Evolutionary conservation across 805 yeast genomes (phyloP), one percentile per base, ranked within the genome.

Genomic region (Wickerhamiella occidentalis): DNA sequence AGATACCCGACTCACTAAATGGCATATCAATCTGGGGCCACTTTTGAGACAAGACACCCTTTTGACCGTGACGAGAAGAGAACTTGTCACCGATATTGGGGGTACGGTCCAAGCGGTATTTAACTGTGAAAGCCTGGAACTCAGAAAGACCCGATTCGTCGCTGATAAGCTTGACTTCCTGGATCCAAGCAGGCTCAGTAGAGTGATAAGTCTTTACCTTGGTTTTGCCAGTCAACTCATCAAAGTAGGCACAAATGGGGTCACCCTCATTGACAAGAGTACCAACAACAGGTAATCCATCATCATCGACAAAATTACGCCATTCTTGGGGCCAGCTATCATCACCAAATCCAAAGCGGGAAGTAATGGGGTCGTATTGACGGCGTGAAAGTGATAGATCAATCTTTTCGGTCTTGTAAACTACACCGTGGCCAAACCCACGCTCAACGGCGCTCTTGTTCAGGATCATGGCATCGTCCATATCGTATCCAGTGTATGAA

Each of bases 391-490:
- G 72, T 2, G 83, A 69, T 51, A 92, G 72, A 59, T 92, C 96
- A 47, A 92, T 75, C 68, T 85, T 86, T 65, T 92, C 98, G 26
- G 84, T 92, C 68, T 92, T 92, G 69, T 85, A 87, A 56, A 92
- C 94, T 7, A 94, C 85, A 69, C 98, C 98, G 60, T 92, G 90
- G 17, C 94, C 97, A 57, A 92, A 92, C 0, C 98, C 98, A 66
- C 98, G 78, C 69, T 92, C 98, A 61, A 88, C 94, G 0, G 97
- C 96, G 46, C 95, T 84, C 67, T 92, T 92, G 68, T 92, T 92
- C 58, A 92, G 78, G 61, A 92, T 92, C 97, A 92, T 90, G 64
- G 98, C 98, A 68, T 92, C 98, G 71, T 92, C 98, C 97, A 92
- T 92, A 84, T 92, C 98, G 64, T 92, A 92, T 59, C 98, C 98